Conservation (phyloP, 1,284 basidiomycete genomes). For the Ganoderma meredithae region DNA sequence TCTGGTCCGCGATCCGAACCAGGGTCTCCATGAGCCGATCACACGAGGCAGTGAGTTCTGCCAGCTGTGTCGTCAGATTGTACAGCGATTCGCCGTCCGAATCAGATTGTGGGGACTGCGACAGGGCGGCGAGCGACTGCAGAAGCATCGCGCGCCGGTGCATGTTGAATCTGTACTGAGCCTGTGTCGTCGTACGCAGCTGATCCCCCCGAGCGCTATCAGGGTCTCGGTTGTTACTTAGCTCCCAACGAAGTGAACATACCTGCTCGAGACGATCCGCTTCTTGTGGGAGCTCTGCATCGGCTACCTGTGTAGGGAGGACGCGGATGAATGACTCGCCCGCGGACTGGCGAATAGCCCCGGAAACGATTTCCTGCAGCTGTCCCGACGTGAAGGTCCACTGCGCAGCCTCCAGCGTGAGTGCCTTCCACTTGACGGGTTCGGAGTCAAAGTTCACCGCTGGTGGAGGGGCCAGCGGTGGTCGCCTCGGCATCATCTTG, state of each 20-base stretch:
- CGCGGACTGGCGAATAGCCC: conserved; percentile 74
- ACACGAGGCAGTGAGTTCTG: conserved; percentile 62
- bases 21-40: conserved; percentile 67
- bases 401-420: conserved; percentile 76
- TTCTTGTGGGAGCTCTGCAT: conserved; percentile 64
- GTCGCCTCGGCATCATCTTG: conserved; percentile 37
- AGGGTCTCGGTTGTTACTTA: not conserved
- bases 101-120: conserved; percentile 34
- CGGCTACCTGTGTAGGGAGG: conserved; percentile 65
- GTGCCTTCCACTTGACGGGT: conserved; percentile 66
- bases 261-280: conserved; percentile 60
- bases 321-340: conserved; percentile 77
- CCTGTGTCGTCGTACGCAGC: conserved; percentile 53
- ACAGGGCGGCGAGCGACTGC: conserved; percentile 58
- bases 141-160: conserved; percentile 76
- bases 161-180: conserved; percentile 72
- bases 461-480: conserved; percentile 52
- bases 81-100: conserved; percentile 38
- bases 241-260: conserved; percentile 35
- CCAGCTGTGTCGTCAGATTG: conserved; percentile 62
- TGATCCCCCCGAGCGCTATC: conserved; percentile 4
- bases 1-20: conserved; percentile 64
- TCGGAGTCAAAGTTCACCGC: conserved; percentile 62
- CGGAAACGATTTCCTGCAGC: conserved; percentile 76
- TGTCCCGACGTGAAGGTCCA: conserved; percentile 77